Evolutionary conservation across 176 grass and related monocot species (phyloP), one percentile per base, ranked within the genome.

Genomic region (Triticum urartu): DNA sequence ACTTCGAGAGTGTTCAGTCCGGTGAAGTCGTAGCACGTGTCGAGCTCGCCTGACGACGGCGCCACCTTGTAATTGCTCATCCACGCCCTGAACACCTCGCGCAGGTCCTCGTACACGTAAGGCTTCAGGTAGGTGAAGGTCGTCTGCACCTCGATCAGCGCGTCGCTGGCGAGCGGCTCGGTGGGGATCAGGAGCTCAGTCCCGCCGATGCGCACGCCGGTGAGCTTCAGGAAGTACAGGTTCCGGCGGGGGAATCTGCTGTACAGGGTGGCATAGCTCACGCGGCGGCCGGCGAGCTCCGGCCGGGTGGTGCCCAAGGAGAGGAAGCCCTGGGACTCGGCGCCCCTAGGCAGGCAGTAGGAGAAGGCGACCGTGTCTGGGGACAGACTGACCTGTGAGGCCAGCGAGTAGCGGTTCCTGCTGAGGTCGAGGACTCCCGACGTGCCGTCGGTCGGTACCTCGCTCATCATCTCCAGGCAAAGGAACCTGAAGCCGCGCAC

Each of bases 271-370:
- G 67, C 67, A 34, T 70, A 70, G 34, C 33, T 70, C 34, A 70
- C 67, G 17, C 34, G 0, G 67, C 7, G 67, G 8, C 67, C 67
- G 3, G 67, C 14, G 33, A 34, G 67, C 34, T 70, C 67, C 7
- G 67, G 67, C 8, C 67, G 34, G 67, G 9, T n/a, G 34, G 67
- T 34, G 34, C 67, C 67, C 3, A 70, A 38, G 67, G 67, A 21
- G 67, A 70, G 67, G 67, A 70, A 39, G n/a, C 93, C 90, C 1
- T 72, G 79, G 7, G 60, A 48, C 84, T 71, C 80, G 2, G 86
- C 76, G 18, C 33, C 62, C 59, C 86, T 83, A 7, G 93, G 93
- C 3, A 92, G 83, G 83, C 90, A 95, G 84, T 95, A 95, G 12
- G 93, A 95, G 85, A 95, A 95, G 20, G 75, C 73, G 0, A 67